Base-by-base conservation (phyloP, 2,329 filamentous ascomycete genomes). In the Pseudogymnoascus sp. region DNA sequence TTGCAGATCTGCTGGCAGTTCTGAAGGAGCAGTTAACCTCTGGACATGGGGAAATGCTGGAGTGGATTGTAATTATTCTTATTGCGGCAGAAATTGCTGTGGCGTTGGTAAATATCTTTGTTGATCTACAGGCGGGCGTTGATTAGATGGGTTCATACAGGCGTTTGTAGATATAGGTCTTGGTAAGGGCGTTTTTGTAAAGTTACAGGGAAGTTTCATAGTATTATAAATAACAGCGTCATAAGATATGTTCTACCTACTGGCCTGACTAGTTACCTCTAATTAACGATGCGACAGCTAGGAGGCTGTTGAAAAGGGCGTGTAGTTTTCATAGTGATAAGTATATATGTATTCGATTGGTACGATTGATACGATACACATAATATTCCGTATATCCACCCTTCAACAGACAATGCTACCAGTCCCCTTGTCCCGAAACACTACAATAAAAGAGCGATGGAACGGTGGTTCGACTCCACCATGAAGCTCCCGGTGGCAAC, bases 81-180 rank as follows among this genome's bases (percentile, higher is more conserved):
- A 97, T 99, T 71, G 93, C 92, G 6, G 92, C 92, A 11, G 94
- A 99, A 74, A 97, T 97, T 65, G 78, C 97, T 6, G 92, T 97
- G 58, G 92, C 92, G 1, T 89, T 85, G 16, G 88, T 97, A 69
- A 97, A 97, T 74, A 97, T 99, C 66, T 83, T 97, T 31, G 94
- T 97, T 35, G 94, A 97, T 75, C 73, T 97, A 67, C 95, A 95
- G 71, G 92, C 89, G 63, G 82, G 82, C 62, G 77, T 84, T 43
- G 81, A 86, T 66, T 84, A 64, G 37, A 55, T 10, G 60, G 60
- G 7, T 35, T 26, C 12, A 33, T 37, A 7, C 11, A 6, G 38
- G 58, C 21, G 58, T 60, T 60, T 52, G 3, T 19, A 55, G n/a
- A 33, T 4, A 12, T 5, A 23, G n/a, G 26, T 19, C 11, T 19